Percentiles rank a stretch among this genome's conserved stretches.
Conservation (phyloP, 441 rosid species). For the Codiaeum variegatum region DNA sequence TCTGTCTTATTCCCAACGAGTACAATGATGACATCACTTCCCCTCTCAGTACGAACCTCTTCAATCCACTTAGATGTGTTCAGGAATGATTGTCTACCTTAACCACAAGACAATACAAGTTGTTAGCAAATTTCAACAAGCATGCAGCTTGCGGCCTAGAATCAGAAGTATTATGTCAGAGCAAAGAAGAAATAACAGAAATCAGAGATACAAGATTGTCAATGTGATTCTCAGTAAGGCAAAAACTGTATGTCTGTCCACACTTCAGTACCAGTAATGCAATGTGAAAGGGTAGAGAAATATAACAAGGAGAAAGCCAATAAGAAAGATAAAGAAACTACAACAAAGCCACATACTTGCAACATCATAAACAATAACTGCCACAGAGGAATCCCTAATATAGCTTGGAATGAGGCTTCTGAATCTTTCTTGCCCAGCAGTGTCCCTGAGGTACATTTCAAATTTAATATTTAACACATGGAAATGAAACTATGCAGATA, state of each 20-base stretch:
- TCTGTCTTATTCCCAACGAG: constrained; percentile 92
- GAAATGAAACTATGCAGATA: not conserved
- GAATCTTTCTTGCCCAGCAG: constrained; percentile 87
- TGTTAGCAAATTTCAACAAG: constrained; percentile 12
- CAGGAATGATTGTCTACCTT: constrained; percentile 77
- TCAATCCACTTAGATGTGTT: constrained; percentile 86
- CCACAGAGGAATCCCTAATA: constrained; percentile 85
- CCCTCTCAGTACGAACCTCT: constrained; percentile 83
- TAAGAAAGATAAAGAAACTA: not conserved
- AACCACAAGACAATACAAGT: not conserved
- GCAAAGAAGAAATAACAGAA: not conserved
- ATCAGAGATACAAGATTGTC: not conserved
- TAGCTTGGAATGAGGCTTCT: constrained; percentile 94
- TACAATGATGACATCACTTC: constrained; percentile 85
- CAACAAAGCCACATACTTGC: constrained; percentile 54
- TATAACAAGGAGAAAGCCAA: not conserved
- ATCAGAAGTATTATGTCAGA: not conserved
- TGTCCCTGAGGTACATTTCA: constrained; percentile 51
- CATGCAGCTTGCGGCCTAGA: not conserved
- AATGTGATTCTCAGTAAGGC: not conserved
- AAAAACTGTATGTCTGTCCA: not conserved
- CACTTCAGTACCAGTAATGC: not conserved
- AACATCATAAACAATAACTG: constrained; percentile 81
- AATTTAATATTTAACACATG: not conserved
- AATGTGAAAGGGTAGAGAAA: not conserved